Conservation (phyloP, 495 filamentous ascomycete genomes). For the Penicillium tannophilum region DNA sequence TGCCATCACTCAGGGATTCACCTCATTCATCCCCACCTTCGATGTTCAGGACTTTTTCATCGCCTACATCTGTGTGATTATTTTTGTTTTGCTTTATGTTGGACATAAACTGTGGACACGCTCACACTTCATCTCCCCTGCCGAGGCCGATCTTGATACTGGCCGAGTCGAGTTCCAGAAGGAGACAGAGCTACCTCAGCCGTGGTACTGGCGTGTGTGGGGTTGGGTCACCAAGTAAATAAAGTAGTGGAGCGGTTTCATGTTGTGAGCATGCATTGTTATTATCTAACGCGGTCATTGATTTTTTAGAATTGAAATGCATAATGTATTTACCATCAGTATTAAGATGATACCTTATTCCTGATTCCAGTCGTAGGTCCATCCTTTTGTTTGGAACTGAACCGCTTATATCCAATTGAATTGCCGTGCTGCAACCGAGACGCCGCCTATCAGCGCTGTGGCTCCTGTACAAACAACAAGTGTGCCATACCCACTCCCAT, state of each 20-base stretch:
- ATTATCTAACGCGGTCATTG: background rate
- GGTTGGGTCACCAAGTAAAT: constrained; percentile 28
- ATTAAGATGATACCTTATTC: background rate
- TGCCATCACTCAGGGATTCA: constrained; percentile 63
- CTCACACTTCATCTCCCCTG: constrained; percentile 30
- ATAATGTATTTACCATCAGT: background rate
- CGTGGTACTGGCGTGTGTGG: constrained; percentile 31
- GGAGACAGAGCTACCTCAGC: constrained; percentile 27
- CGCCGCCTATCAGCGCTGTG: constrained; percentile 41
- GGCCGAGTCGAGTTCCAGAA: constrained; percentile 39
- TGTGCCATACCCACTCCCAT: constrained; percentile 42
- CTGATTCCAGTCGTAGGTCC: background rate
- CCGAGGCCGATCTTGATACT: constrained; percentile 45
- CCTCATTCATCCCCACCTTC: constrained; percentile 58
- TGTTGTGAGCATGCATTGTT: background rate
- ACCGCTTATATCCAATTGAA: constrained; percentile 19
- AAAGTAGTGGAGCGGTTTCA: background rate
- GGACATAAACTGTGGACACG: constrained; percentile 52
- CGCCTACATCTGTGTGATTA: constrained; percentile 54
- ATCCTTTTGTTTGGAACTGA: background rate
- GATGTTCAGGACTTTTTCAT: constrained; percentile 51
- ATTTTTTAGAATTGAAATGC: background rate
- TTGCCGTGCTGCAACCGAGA: constrained; percentile 27
- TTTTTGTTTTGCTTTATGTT: constrained; percentile 53
- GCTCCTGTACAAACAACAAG: constrained; percentile 46